Evolutionary conservation across 768 basidiomycete genomes (phyloP).

Genomic region (Calocybe indica): DNA sequence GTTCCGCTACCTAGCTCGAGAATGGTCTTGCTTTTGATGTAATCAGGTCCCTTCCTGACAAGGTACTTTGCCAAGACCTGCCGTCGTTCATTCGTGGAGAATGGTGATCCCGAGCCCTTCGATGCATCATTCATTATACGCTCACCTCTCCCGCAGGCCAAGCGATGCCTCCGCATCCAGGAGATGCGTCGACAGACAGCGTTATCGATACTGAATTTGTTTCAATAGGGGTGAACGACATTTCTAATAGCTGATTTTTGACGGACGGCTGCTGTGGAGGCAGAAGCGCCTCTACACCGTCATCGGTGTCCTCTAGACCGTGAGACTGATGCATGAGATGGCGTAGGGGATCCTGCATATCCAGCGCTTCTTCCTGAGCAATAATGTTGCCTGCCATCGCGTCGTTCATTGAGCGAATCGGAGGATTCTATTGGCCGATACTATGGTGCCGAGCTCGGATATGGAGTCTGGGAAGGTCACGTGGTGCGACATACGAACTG

Average conservation of each 20-base stretch:
- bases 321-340: conserved; percentile 44
- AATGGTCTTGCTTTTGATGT: conserved; percentile 50
- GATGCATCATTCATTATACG: conserved; percentile 4
- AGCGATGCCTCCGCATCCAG: conserved; percentile 87
- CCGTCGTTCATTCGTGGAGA: conserved; percentile 2
- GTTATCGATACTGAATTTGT: conserved; percentile 32
- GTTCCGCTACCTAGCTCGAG: conserved; percentile 91
- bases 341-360: conserved; percentile 51
- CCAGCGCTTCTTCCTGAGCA: conserved; percentile 48
- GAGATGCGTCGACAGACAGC: conserved; percentile 70
- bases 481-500: no score
- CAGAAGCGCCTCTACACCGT: conserved; percentile 24
- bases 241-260: conserved; percentile 37
- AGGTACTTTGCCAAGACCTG: conserved; percentile 81
- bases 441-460: no score
- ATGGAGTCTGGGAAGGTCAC: no score
- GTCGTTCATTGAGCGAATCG: conserved; percentile 7
- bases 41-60: conserved; percentile 41
- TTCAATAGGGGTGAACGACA: conserved; percentile 28
- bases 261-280: conserved; percentile 51
- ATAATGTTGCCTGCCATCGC: conserved; percentile 20
- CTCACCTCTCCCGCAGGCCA: conserved; percentile 90
- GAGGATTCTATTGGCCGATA: no score
- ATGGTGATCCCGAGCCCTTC: conserved; percentile 8
- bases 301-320: conserved; percentile 16